Evolutionary conservation across 108 stramenopile species (phyloP).

Genomic region (Mediolabrus comicus): DNA sequence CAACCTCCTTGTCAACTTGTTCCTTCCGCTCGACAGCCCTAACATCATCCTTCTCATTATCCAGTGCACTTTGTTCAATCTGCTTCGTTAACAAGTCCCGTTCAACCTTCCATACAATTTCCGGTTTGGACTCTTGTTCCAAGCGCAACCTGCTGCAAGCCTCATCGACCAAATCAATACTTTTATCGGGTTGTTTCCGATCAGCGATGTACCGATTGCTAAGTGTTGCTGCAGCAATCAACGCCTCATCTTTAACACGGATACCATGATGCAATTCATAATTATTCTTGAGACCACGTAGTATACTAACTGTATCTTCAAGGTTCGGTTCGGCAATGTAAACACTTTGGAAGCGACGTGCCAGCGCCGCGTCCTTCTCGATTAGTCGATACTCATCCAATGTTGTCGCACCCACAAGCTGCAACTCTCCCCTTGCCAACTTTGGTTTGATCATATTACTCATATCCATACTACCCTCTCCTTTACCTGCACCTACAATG

Average conservation of each 20-base stretch:
- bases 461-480: slow-evolving; percentile 94
- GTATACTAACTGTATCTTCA: slow-evolving; percentile 97
- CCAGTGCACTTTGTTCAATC: slow-evolving; percentile 90
- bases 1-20: slow-evolving; percentile 64
- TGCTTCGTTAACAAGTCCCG: slow-evolving; percentile 88
- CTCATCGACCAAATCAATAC: slow-evolving; percentile 98
- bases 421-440: slow-evolving; percentile 95
- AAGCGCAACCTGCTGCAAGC: slow-evolving; percentile 91
- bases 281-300: slow-evolving; percentile 93
- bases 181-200: slow-evolving; percentile 84
- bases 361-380: slow-evolving; percentile 98
- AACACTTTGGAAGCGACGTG: slow-evolving; percentile 98
- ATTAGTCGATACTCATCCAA: slow-evolving; percentile 97
- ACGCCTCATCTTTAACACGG: slow-evolving; percentile 94
- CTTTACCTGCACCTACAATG: slow-evolving; percentile 95
- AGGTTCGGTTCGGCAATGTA: slow-evolving; percentile 92
- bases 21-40: slow-evolving; percentile 59
- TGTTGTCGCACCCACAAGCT: slow-evolving; percentile 98
- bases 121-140: slow-evolving; percentile 84
- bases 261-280: slow-evolving; percentile 98
- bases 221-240: slow-evolving; percentile 97
- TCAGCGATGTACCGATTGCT: slow-evolving; percentile 96
- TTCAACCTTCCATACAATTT: slow-evolving; percentile 90
- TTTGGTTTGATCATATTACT: slow-evolving; percentile 97
- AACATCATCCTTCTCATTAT: slow-evolving; percentile 70